phyloP scores from a whole-genome alignment of 2,329 filamentous ascomycete species.

The Scedosporium dehoogii region DNA sequence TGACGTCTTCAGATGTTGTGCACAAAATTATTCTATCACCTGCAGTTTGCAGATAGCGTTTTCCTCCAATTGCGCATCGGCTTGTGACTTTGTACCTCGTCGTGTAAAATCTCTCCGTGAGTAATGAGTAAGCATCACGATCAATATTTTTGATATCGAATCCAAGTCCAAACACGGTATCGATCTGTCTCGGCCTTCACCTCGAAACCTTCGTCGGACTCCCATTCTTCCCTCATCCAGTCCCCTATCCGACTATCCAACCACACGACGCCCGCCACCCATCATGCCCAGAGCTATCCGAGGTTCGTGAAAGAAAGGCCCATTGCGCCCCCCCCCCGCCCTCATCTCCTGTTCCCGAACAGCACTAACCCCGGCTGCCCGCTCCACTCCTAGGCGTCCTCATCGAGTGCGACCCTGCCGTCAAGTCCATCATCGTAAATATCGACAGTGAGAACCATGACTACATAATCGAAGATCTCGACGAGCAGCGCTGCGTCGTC shows the following conservation, averaged over 20 bases:
- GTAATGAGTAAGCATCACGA: background rate
- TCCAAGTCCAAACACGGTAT: background rate
- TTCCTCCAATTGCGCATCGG: background rate
- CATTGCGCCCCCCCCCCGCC: background rate
- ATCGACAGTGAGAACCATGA: constrained; percentile 62
- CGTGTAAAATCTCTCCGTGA: background rate
- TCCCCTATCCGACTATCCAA: background rate
- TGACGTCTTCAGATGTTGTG: background rate
- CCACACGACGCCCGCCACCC: constrained; percentile 3
- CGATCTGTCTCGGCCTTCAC: background rate
- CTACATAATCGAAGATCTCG: constrained; percentile 71
- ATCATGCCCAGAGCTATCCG: constrained; percentile 48
- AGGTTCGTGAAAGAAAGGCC: constrained; percentile 27
- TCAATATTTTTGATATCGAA: background rate
- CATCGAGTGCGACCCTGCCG: constrained; percentile 75
- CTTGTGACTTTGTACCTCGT: too few relatives aligned
- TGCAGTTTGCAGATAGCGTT: background rate
- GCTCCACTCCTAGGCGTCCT: constrained; percentile 46
- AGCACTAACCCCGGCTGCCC: constrained; percentile 6
- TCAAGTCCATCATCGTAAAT: constrained; percentile 75
- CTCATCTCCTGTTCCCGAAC: constrained; percentile 1
- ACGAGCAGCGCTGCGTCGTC: constrained; percentile 65
- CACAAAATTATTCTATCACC: background rate
- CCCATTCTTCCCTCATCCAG: background rate
- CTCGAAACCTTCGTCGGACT: background rate